Evolutionary conservation across 768 basidiomycete genomes (phyloP).

Genomic region (Phlebiopsis gigantea): DNA sequence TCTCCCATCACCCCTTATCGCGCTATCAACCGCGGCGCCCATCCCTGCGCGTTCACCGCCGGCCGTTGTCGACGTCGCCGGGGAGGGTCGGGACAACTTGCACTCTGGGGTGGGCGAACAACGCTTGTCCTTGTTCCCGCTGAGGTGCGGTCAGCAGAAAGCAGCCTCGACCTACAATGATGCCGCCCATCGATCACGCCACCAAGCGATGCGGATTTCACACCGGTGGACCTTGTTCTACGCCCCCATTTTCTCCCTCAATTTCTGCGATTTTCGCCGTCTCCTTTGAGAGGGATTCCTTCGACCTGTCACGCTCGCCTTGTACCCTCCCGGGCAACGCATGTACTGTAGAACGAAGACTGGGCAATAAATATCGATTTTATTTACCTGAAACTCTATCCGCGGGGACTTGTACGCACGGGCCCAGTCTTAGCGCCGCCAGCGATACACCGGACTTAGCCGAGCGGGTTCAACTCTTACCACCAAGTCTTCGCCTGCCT

Average conservation of each 20-base stretch:
- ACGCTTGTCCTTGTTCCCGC: background rate
- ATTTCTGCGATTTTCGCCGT: background rate
- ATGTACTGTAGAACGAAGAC: background rate
- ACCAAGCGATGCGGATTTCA: background rate
- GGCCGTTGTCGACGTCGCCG: background rate
- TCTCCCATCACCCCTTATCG: slow-evolving; percentile 12
- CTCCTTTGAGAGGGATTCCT: background rate
- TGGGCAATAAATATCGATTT: background rate
- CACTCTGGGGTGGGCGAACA: no score
- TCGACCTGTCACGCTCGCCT: background rate
- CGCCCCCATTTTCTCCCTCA: background rate
- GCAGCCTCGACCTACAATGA: background rate
- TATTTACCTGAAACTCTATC: slow-evolving; percentile 18
- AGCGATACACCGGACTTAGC: slow-evolving; percentile 9
- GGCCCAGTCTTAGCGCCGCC: slow-evolving; percentile 13
- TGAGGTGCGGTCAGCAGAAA: background rate
- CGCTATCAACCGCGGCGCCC: slow-evolving; percentile 8
- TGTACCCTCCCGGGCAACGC: background rate
- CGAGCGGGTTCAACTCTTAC: slow-evolving; percentile 14
- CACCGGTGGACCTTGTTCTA: background rate
- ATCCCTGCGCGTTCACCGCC: background rate
- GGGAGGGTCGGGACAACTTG: background rate
- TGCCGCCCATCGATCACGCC: background rate
- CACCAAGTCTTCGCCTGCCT: slow-evolving; percentile 10
- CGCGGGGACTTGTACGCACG: slow-evolving; percentile 16